Evolutionary conservation across 2,329 filamentous ascomycete species (phyloP).

Genomic region (Nigrospora sphaerica): DNA sequence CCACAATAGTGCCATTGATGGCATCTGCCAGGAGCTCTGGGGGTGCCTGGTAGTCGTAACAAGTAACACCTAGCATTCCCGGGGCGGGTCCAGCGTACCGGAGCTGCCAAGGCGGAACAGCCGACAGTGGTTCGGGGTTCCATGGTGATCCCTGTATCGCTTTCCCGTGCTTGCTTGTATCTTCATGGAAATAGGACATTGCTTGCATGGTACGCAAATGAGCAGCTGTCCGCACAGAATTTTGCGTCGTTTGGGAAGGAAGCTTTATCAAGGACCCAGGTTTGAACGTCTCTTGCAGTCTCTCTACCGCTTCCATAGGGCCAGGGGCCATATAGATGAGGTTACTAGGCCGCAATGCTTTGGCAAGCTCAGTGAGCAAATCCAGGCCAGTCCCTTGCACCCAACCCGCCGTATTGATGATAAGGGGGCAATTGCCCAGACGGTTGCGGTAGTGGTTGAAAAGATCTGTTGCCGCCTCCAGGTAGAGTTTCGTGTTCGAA

Average conservation of each 20-base stretch:
- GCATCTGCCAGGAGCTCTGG: slow-evolving; percentile 53
- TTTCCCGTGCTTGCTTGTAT: slow-evolving; percentile 7
- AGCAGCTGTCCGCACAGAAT: slow-evolving; percentile 50
- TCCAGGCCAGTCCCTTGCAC: slow-evolving; percentile 64
- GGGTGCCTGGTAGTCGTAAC: slow-evolving; percentile 58
- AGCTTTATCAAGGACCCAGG: slow-evolving; percentile 39
- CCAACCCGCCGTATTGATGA: slow-evolving; percentile 73
- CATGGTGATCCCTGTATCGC: slow-evolving; percentile 29
- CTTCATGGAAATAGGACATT: slow-evolving; percentile 69
- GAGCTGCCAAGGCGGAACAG: slow-evolving; percentile 53
- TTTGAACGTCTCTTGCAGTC: slow-evolving; percentile 25
- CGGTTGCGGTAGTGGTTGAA: slow-evolving; percentile 46
- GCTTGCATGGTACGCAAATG: slow-evolving; percentile 68
- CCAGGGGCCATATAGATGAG: slow-evolving; percentile 65
- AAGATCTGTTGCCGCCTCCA: slow-evolving; percentile 57
- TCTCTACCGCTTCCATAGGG: slow-evolving; percentile 46
- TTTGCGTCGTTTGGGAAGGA: slow-evolving; percentile 52
- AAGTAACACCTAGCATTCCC: slow-evolving; percentile 59
- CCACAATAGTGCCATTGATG: slow-evolving; percentile 64
- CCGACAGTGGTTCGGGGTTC: slow-evolving; percentile 47
- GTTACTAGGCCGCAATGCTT: slow-evolving; percentile 46
- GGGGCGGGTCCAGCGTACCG: slow-evolving; percentile 42
- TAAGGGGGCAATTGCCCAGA: slow-evolving; percentile 42
- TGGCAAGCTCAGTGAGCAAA: slow-evolving; percentile 51
- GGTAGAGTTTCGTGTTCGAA: slow-evolving; percentile 60